Percentiles rank a stretch among this genome's conserved stretches.
These are phyloP conservation scores for Umbelopsis sp. DNA, from an alignment of 192 early-diverging fungal genomes.

Conservation along the genomic window DNA sequence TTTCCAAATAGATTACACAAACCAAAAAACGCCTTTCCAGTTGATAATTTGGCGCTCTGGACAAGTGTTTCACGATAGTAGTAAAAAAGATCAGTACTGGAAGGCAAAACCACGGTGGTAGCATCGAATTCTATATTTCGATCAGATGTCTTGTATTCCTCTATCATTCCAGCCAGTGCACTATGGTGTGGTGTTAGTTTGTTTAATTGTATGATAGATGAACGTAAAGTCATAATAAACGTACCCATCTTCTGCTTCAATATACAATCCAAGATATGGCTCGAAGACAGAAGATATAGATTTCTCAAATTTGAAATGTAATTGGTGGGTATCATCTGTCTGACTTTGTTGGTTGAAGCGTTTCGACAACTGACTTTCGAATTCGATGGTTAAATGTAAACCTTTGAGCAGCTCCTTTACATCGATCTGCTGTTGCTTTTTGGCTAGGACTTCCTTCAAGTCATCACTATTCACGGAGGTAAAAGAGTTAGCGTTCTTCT, in stretches of 20 bases:
- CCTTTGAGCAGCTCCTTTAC: constrained; percentile 76
- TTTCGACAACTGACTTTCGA: constrained; percentile 83
- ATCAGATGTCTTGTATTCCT: constrained; percentile 46
- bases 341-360: constrained; percentile 57
- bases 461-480: constrained; percentile 52
- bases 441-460: constrained; percentile 65
- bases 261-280: constrained; percentile 87
- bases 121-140: constrained; percentile 56
- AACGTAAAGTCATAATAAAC: constrained; percentile 11
- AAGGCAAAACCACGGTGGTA: constrained; percentile 71
- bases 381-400: constrained; percentile 84
- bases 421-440: constrained; percentile 52
- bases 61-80: constrained; percentile 88
- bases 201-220: background rate
- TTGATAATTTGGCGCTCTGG: constrained; percentile 84
- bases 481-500: background rate
- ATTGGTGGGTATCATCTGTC: background rate
- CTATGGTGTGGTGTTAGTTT: constrained; percentile 29
- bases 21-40: constrained; percentile 85
- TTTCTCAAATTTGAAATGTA: constrained; percentile 62
- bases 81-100: constrained; percentile 90
- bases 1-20: constrained; percentile 80
- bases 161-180: constrained; percentile 63
- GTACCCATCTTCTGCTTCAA: constrained; percentile 82
- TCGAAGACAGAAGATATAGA: constrained; percentile 85